Evolutionary conservation across 106 monocot species (phyloP).

Genomic region (Chionographis japonica): DNA sequence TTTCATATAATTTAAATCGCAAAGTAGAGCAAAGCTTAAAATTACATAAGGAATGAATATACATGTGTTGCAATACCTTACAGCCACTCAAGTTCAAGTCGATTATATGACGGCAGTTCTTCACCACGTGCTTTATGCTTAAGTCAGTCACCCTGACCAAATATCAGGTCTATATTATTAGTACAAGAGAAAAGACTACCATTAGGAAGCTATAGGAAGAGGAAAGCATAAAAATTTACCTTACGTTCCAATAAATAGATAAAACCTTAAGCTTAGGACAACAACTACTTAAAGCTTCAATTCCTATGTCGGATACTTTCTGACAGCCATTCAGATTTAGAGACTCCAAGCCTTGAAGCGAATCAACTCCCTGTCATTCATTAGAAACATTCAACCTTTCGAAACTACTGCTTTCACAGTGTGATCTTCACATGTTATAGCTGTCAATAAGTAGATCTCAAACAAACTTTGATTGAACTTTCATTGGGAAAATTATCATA

Average conservation of each 20-base stretch:
- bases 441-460: no score
- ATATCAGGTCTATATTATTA: neutral
- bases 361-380: slow-evolving; percentile 26
- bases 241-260: slow-evolving; percentile 92
- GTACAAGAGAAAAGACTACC: neutral
- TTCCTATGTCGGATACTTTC: slow-evolving; percentile 79
- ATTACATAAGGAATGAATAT: neutral
- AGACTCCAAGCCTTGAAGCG: slow-evolving; percentile 42
- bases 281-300: slow-evolving; percentile 67
- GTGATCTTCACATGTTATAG: no score
- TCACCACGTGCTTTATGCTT: slow-evolving; percentile 47
- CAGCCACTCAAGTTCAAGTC: slow-evolving; percentile 91
- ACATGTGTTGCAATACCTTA: slow-evolving; percentile 48
- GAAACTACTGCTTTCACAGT: no score
- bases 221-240: slow-evolving; percentile 25
- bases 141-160: slow-evolving; percentile 62
- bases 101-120: slow-evolving; percentile 52
- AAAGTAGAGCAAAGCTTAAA: neutral
- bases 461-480: neutral
- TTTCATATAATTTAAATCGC: no score
- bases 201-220: neutral
- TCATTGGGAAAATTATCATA: neutral
- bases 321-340: slow-evolving; percentile 92
- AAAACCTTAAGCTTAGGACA: slow-evolving; percentile 60
- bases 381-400: neutral